phyloP scores from a whole-genome alignment of 2,329 filamentous ascomycete species.

The Venturia aucupariae region DNA sequence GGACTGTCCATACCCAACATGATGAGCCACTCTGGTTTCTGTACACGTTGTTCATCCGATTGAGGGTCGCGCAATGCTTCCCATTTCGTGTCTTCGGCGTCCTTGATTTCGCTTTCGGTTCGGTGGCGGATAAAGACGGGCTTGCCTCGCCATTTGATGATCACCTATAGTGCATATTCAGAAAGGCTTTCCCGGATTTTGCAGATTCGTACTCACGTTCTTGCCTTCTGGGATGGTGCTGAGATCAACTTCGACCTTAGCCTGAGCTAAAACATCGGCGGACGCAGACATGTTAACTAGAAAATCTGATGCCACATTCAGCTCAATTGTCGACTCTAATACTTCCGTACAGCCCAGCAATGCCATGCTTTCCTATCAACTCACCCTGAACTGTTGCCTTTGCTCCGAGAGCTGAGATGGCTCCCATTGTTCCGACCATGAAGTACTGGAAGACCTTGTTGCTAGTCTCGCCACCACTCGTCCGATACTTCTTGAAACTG shows the following conservation, averaged over 20 bases:
- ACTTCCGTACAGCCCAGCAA: slow-evolving; percentile 1
- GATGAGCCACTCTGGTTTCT: slow-evolving; percentile 97
- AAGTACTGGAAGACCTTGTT: slow-evolving; percentile 96
- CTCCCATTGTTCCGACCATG: slow-evolving; percentile 93
- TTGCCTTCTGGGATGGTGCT: slow-evolving; percentile 93
- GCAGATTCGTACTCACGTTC: slow-evolving; percentile 60
- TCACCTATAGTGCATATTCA: slow-evolving; percentile 50
- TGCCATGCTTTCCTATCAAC: slow-evolving; percentile 23
- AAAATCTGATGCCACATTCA: slow-evolving; percentile 61
- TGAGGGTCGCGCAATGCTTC: slow-evolving; percentile 82
- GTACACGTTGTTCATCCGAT: slow-evolving; percentile 81
- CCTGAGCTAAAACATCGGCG: slow-evolving; percentile 95
- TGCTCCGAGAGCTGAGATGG: slow-evolving; percentile 82
- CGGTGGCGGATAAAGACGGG: slow-evolving; percentile 99
- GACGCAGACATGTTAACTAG: slow-evolving; percentile 99
- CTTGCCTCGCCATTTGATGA: slow-evolving; percentile 99
- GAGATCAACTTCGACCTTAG: slow-evolving; percentile 98
- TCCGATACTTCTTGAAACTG: slow-evolving; percentile 81
- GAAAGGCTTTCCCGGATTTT: background rate
- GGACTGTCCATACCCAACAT: slow-evolving; percentile 67
- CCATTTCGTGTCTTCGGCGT: slow-evolving; percentile 84
- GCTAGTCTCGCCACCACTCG: slow-evolving; percentile 53
- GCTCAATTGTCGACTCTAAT: slow-evolving; percentile 14
- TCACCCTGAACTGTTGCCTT: slow-evolving; percentile 97
- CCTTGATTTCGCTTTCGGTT: slow-evolving; percentile 83